Evolutionary conservation across 805 yeast species (phyloP), one percentile per base, ranked within the genome.

Genomic region (Wickerhamiella spandovensis): DNA sequence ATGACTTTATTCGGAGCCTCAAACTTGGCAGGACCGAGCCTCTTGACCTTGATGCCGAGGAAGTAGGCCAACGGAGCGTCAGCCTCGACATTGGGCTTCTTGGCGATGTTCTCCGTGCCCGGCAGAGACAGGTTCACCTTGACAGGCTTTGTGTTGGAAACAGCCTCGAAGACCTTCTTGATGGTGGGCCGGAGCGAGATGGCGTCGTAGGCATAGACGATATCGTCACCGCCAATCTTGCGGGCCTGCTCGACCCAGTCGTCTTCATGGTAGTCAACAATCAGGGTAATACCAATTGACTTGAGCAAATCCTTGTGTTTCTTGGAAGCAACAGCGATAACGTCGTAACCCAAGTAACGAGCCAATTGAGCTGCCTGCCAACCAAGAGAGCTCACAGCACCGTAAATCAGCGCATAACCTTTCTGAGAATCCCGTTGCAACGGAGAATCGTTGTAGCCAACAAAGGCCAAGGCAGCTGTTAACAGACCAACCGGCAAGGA

Each of bases 351-450:
- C 23, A 75, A 53, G 35, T 68, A 59, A 56, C 75, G 75, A 21
- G 82, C 82, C 44, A 79, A 55, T 68, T 83, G 89, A 50, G 81
- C 73, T 10, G 79, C 77, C 22, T 68, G 47, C 48, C 67, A 69
- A 23, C 87, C 88, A 10, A 81, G 71, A 21, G 82, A 73, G 18
- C 84, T 72, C 15, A 85, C 77, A 54, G 83, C 89, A 8, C 67
- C 67, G 54, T 62, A 64, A 13, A 64, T 54, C 17, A 64, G 55
- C 18, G 57, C 56, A 49, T 47, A 53, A 47, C 56, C 53, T 13
- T 47, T 51, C 30, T 45, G 30, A 22, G 59, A 44, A 43, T 61
- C 57, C 25, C 67, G 48, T 18, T 64, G 64, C 39, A 77, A 59
- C 44, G 43, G 53, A 39, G 51, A 45, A 48, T 52, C 43, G 43